These are phyloP conservation scores for Mucor saturninus DNA, from an alignment of 371 early-diverging fungal genomes.

Conservation along the genomic window DNA sequence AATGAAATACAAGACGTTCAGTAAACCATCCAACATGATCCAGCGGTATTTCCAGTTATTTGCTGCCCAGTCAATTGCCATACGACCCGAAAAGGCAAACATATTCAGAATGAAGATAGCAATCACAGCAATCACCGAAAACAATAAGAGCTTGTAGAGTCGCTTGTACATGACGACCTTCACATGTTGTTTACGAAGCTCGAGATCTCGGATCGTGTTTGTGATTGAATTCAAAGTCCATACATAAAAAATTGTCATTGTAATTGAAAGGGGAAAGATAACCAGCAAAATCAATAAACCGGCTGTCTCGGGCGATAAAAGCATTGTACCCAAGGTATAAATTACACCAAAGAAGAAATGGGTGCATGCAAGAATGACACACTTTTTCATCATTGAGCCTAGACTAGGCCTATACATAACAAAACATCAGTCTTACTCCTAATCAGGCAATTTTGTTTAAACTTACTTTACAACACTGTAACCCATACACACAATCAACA, in stretches of 20 bases:
- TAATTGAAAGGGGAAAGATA: slow-evolving; percentile 85
- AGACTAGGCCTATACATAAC: slow-evolving; percentile 74
- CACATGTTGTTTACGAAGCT: slow-evolving; percentile 80
- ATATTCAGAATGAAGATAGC: slow-evolving; percentile 84
- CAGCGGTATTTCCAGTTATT: slow-evolving; percentile 87
- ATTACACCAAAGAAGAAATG: slow-evolving; percentile 91
- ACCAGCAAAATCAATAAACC: slow-evolving; percentile 77
- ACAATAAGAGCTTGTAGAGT: slow-evolving; percentile 80
- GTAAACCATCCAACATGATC: slow-evolving; percentile 92
- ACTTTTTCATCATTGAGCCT: slow-evolving; percentile 88
- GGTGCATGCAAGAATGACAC: slow-evolving; percentile 72
- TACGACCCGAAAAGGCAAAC: slow-evolving; percentile 68
- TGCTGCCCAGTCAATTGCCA: slow-evolving; percentile 73
- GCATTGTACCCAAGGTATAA: slow-evolving; percentile 83
- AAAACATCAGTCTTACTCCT: too few relatives aligned
- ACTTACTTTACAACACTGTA: slow-evolving; percentile 91
- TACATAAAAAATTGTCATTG: slow-evolving; percentile 93
- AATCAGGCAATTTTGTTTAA: neutral
- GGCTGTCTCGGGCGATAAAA: slow-evolving; percentile 75
- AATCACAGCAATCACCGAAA: slow-evolving; percentile 75
- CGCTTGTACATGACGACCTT: slow-evolving; percentile 91
- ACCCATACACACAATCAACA: slow-evolving; percentile 93
- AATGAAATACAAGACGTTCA: slow-evolving; percentile 81
- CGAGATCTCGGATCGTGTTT: slow-evolving; percentile 42
- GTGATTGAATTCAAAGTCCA: slow-evolving; percentile 73